Conservation (phyloP, 129 eudicot species). For the Scalesia atractyloides region DNA sequence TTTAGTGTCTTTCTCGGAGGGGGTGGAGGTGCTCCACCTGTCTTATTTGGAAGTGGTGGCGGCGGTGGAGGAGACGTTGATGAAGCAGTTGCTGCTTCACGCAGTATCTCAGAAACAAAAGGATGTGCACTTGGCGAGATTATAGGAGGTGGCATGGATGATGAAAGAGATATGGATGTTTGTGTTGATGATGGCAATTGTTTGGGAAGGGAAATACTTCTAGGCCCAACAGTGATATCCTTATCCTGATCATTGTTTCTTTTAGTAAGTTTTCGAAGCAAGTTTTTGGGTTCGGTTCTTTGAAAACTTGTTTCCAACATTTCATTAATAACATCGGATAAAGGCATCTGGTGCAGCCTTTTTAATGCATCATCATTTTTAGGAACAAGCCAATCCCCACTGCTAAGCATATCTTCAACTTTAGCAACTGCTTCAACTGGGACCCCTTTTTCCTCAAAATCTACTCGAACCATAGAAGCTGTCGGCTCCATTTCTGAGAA, state of each 20-base stretch:
- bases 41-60: constrained; percentile 43
- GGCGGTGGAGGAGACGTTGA: constrained; percentile 9
- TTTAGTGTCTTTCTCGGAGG: constrained; percentile 67
- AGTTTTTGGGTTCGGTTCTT: constrained; percentile 25
- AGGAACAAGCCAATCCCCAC: constrained; percentile 84
- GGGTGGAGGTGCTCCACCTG: constrained; percentile 22
- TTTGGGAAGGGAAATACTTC: constrained; percentile 29
- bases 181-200: constrained; percentile 22
- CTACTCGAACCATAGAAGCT: constrained; percentile 56
- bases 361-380: constrained; percentile 61
- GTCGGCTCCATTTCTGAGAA: constrained; percentile 89
- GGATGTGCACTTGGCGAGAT: too few species aligned
- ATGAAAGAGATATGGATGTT: constrained; percentile 15
- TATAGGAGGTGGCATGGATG: constrained; percentile 12
- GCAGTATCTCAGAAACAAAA: too few species aligned
- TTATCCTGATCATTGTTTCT: constrained; percentile 24
- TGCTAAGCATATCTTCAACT: constrained; percentile 81
- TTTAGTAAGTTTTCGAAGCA: constrained; percentile 28
- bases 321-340: constrained; percentile 43
- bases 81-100: too few species aligned
- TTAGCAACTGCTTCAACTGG: constrained; percentile 94
- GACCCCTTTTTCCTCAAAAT: constrained; percentile 88
- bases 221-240: constrained; percentile 14
- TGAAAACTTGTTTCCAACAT: constrained; percentile 42
- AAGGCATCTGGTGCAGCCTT: constrained; percentile 53